Evolutionary conservation across 148 eudicot genomes (phyloP), one percentile per base, ranked within the genome.

Genomic region (Mesembryanthemum crystallinum): DNA sequence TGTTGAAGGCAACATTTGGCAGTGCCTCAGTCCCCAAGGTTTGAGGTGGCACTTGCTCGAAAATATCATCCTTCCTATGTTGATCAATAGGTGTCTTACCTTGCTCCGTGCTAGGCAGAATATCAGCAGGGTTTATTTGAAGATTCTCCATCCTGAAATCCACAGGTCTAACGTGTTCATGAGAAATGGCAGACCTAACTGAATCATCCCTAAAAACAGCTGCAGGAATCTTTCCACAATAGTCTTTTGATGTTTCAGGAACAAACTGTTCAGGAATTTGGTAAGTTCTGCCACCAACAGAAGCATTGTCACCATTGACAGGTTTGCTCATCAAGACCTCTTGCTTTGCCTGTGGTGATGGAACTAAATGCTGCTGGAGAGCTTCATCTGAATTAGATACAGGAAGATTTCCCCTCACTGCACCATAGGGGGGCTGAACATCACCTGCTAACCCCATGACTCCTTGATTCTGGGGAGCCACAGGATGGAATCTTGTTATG

Each of bases 101-200:
- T 37, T 83, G 86, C 64, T 84, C 87, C 77, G 54, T 86, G 51
- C 61, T 76, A 25, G 67, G 32, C 1, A 80, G 51, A 69, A 76
- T 59, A 32, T 88, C 94, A 32, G 82, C 64, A 20, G 87, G 88
- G 45, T 74, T 74, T 58, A 86, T 45, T 47, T 20, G 79, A 73
- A 86, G 77, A 83, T 85, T 82, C 77, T 87, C 91, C 84, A 82
- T 82, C 80, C 79, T 80, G 63, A 82, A 81, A 58, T 86, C 92
- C 55, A 86, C 80, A 67, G 86, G 91, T 70, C 83, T 78, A 33
- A 76, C 78, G 71, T 81, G 82, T 37, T 85, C 86, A 39, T 72
- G 84, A 30, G 81, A 59, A 27, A 61, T 35, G 17, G 67, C 69
- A 57, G 81, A 59, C 28, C 81, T 82, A 51, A 45, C 58, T 24